Percentiles rank a stretch among this genome's conserved stretches.
phyloP scores from a whole-genome alignment of 1,284 basidiomycete genomes.

The Trametes hirsuta region DNA sequence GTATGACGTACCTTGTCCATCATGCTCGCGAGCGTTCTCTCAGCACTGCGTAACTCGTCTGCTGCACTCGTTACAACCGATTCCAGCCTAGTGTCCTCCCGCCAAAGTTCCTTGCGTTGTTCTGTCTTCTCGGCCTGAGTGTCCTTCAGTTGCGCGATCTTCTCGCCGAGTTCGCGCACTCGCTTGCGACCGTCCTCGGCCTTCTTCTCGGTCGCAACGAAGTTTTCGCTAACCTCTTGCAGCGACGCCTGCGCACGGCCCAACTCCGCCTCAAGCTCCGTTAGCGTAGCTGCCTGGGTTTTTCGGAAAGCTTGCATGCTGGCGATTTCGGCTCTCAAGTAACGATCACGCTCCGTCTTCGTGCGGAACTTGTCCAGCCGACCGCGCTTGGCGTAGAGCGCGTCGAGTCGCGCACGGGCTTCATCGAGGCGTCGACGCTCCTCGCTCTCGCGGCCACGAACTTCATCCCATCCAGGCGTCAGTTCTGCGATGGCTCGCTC shows the following conservation, averaged over 20 bases:
- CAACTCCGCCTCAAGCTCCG: slow-evolving; percentile 51
- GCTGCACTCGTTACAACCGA: slow-evolving; percentile 77
- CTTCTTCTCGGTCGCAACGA: slow-evolving; percentile 65
- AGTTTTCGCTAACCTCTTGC: slow-evolving; percentile 59
- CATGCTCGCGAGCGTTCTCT: slow-evolving; percentile 83
- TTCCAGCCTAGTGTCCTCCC: slow-evolving; percentile 90
- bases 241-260: slow-evolving; percentile 50
- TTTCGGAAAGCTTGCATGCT: slow-evolving; percentile 63
- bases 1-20: slow-evolving; percentile 85
- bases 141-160: slow-evolving; percentile 69
- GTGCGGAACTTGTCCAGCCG: slow-evolving; percentile 86
- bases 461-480: slow-evolving; percentile 67
- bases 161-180: slow-evolving; percentile 69
- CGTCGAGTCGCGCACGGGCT: slow-evolving; percentile 67
- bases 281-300: slow-evolving; percentile 54
- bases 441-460: slow-evolving; percentile 58
- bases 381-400: slow-evolving; percentile 87
- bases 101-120: slow-evolving; percentile 91
- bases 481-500: slow-evolving; percentile 66
- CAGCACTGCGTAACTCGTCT: slow-evolving; percentile 81
- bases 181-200: slow-evolving; percentile 79
- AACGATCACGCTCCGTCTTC: slow-evolving; percentile 81
- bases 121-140: slow-evolving; percentile 77
- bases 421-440: slow-evolving; percentile 77
- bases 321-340: slow-evolving; percentile 73